Evolutionary conservation across 108 stramenopile species (phyloP), one percentile per base, ranked within the genome.

Genomic region (Fistulifera pelliculosa): DNA sequence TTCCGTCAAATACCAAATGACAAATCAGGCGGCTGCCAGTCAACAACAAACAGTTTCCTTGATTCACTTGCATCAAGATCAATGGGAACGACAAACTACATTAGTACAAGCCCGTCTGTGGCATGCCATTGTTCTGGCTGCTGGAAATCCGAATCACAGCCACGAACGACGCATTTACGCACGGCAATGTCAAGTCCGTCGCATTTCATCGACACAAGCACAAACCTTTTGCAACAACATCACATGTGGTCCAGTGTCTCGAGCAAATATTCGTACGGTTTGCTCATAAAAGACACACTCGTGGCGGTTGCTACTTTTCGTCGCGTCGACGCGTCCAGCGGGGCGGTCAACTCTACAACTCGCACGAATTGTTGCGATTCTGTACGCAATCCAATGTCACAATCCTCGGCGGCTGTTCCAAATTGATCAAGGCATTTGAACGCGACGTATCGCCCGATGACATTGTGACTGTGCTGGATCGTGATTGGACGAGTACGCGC

Each of bases 61-160:
- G 4, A 70, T 82, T 40, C 85, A 86, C 54, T 54, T 86, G 22
- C 81, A 82, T 66, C 71, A 82, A 73, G 85, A 86, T 55, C 67
- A 75, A 10, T 86, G 85, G 85, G 42, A 67, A 14, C 49, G 50
- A 25, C 65, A 71, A 47, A 52, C 54, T 1, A 27, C 52, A 5
- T 80, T 86, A 31, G 76, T 80, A 0, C 23, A 71, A 53, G 54
- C 66, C 52, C 73, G 85, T 13, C 49, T 86, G 35, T 48, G 63
- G 67, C 0, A 52, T 41, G 44, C 70, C 63, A 45, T 71, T 50
- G 74, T 54, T 26, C 27, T 49, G 75, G 38, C 27, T 47, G 41
- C 11, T 11, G 17, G 12, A 27, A 13, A 12, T 17, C 2, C 19
- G 42, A 3, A 35, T 35, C 31, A 35, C 31, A 6, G 31, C 8